Evolutionary conservation across 1,284 basidiomycete genomes (phyloP), one percentile per base, ranked within the genome.

Genomic region (Cutaneotrichosporon cavernicola): DNA sequence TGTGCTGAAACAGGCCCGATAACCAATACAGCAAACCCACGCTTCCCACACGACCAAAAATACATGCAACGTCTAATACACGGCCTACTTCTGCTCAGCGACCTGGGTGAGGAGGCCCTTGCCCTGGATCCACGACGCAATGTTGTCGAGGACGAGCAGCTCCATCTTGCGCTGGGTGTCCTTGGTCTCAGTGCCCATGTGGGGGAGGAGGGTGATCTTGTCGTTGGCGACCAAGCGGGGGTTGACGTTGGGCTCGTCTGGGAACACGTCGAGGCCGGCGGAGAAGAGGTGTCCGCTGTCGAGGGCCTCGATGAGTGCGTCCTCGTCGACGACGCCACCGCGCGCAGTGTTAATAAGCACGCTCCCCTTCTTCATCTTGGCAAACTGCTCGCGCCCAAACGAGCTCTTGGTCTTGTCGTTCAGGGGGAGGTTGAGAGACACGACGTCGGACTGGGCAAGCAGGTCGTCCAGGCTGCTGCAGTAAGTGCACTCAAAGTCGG

Each of bases 291-390:
- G 73, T n/a, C 92, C 91, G 69, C 88, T 87, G 73, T 91, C 88
- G 64, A 96, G 80, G 14, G 92, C 91, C 21, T 85, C 85, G 69
- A 96, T 90, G 82, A 95, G 56, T 2, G 91, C 92, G 4, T 86
- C 87, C 78, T 96, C 92, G 69, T 95, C 91, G 52, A 96, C 86
- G 30, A 96, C 88, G 73, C 90, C 93, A 7, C 93, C 93, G 50
- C 93, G 83, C 22, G 93, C 92, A 2, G 93, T 96, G 78, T 96
- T 97, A 70, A 96, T 85, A 67, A 97, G 86, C 53, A 93, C 85
- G 1, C 88, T 85, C 8, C 90, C 90, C 61, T 86, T 86, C 83
- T 91, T 95, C 84, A 97, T 84, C 73, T 84, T 83, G 58, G 87
- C 82, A 65, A 97, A 93, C 84, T 89, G 87, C 69, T 85, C 85